Base-by-base conservation (phyloP, 306 rosid genomes). In the Trifolium subterraneum region DNA sequence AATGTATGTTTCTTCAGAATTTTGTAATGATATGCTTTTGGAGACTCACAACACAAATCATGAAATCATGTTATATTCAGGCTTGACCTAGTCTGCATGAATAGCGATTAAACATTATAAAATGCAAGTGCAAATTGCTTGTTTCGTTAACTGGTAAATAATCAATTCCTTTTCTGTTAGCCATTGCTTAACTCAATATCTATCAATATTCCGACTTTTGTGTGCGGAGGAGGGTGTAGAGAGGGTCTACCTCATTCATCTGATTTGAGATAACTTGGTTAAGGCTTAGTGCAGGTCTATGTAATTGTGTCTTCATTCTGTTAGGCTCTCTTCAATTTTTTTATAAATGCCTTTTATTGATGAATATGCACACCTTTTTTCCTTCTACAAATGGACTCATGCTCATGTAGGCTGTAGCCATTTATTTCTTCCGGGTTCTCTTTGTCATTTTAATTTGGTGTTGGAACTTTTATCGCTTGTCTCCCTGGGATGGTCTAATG, bases 151-250 rank as follows among this genome's bases (percentile, higher is more conserved):
- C 65, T 41, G 36, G 27, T 39, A 47, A 54, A 59, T 65, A 22
- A 58, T 68, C 61, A n/a, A 22, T 45, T 81, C 22, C 52, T 63
- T 72, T 68, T 52, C 73, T 75, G 69, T 63, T 62, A 22, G 48
- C 42, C 55, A 18, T 20, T 77, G 7, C 74, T 77, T 25, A 72
- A 50, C 38, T 70, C 68, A 61, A 64, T 47, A 39, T 64, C 60
- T 71, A 48, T 11, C 70, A 63, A 60, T 70, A 48, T 69, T 77
- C 39, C 13, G 59, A 15, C 12, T 27, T 59, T 59, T 59, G 15
- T 60, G 20, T 14, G 58, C 14, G 39, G 51, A 68, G 22, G 35
- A 12, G 66, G 29, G 52, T 29, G 47, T 29, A 52, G 10, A 33
- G 20, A 50, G 64, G 56, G 65, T 68, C 56, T 62, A 52, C 41